phyloP scores from a whole-genome alignment of 306 rosid species.

The Dryas drummondii region DNA sequence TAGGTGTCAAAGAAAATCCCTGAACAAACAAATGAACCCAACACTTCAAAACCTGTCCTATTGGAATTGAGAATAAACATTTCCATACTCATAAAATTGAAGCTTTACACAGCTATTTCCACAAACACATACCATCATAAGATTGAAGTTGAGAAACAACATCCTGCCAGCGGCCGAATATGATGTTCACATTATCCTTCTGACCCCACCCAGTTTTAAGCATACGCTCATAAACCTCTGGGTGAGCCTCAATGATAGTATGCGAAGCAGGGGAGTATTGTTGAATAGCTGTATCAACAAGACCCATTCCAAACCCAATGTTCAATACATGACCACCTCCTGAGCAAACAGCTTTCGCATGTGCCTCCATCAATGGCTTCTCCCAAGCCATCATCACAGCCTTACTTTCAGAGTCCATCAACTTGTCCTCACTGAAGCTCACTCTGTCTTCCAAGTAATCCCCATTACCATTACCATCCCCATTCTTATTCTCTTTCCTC shows the following conservation, averaged over 20 bases:
- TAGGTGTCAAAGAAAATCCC: slow-evolving; percentile 96
- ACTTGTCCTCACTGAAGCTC: slow-evolving; percentile 76
- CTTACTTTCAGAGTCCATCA: slow-evolving; percentile 79
- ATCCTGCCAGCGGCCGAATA: slow-evolving; percentile 93
- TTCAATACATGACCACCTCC: slow-evolving; percentile 79
- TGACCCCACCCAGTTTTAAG: slow-evolving; percentile 62
- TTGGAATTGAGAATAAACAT: background rate
- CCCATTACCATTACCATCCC: slow-evolving; percentile 33
- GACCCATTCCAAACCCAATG: slow-evolving; percentile 94
- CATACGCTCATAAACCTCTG: slow-evolving; percentile 76
- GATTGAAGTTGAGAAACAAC: slow-evolving; percentile 61
- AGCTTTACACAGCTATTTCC: background rate
- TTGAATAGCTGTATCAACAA: slow-evolving; percentile 86
- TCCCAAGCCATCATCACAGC: slow-evolving; percentile 99
- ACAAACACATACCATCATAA: slow-evolving; percentile 65
- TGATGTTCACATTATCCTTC: slow-evolving; percentile 62
- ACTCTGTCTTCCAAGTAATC: slow-evolving; percentile 84
- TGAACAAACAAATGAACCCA: slow-evolving; percentile 28
- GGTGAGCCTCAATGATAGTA: slow-evolving; percentile 93
- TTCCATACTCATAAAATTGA: background rate
- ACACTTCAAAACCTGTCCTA: background rate
- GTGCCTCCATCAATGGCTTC: slow-evolving; percentile 97
- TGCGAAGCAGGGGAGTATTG: slow-evolving; percentile 63
- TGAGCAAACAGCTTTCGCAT: slow-evolving; percentile 88
- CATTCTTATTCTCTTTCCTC: slow-evolving; percentile 48